A percentile compares a stretch with the other conserved stretches of the same genome.
phyloP scores from a whole-genome alignment of 176 grass and related monocot genomes.

The Sorghum bicolor region DNA sequence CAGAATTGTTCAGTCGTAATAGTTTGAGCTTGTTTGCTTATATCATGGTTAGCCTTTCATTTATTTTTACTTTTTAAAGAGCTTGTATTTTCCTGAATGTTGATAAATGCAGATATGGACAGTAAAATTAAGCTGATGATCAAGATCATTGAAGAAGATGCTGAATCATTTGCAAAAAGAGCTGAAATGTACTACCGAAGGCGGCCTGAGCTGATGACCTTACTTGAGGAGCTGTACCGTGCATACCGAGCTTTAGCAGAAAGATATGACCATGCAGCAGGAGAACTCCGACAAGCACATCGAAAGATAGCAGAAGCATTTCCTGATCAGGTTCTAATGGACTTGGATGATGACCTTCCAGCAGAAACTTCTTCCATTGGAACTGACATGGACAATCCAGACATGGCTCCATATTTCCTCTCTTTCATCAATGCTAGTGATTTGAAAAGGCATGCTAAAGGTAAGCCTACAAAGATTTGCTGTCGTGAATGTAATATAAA shows the following conservation, averaged over 20 bases:
- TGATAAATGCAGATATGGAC: slow-evolving; percentile 66
- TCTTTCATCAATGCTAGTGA: slow-evolving; percentile 40
- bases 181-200: slow-evolving; percentile 95
- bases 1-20: background rate
- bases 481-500: background rate
- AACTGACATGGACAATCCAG: slow-evolving; percentile 43
- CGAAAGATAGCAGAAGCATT: slow-evolving; percentile 73
- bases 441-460: slow-evolving; percentile 40
- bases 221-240: slow-evolving; percentile 88
- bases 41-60: background rate
- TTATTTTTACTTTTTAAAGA: background rate
- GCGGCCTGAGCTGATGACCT: slow-evolving; percentile 80
- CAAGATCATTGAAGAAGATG: slow-evolving; percentile 91
- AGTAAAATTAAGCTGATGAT: slow-evolving; percentile 81
- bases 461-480: slow-evolving; percentile 28
- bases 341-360: slow-evolving; percentile 70
- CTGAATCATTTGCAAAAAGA: slow-evolving; percentile 88
- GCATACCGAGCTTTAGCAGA: slow-evolving; percentile 90
- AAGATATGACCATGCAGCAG: slow-evolving; percentile 75
- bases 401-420: slow-evolving; percentile 44
- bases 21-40: slow-evolving; percentile 3
- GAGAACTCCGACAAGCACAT: slow-evolving; percentile 83
- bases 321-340: slow-evolving; percentile 61
- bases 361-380: slow-evolving; percentile 39
- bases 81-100: slow-evolving; percentile 16